Conservation (phyloP, 1,284 basidiomycete species). For the Volvariella surrecta region DNA sequence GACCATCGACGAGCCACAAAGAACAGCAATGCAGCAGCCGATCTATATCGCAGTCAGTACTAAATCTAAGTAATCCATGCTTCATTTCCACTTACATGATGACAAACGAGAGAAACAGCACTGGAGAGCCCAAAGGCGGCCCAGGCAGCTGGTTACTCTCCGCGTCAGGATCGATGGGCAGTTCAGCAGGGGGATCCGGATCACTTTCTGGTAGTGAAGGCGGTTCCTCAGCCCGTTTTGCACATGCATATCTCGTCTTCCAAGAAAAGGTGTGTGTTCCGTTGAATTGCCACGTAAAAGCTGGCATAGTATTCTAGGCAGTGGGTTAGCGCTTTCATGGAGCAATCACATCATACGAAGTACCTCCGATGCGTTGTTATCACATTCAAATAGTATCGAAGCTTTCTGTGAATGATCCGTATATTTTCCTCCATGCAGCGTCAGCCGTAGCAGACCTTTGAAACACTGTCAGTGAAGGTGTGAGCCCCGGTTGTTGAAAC, state of each 20-base stretch:
- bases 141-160: background rate
- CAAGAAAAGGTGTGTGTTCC: conserved; percentile 19
- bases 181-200: conserved; percentile 9
- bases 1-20: too few relatives aligned
- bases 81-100: too few relatives aligned
- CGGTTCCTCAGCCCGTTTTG: conserved; percentile 8
- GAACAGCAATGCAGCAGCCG: too few relatives aligned
- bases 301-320: conserved; percentile 20
- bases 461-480: too few relatives aligned
- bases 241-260: conserved; percentile 16
- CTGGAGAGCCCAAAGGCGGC: background rate
- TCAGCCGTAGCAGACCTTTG: conserved; percentile 23
- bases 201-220: conserved; percentile 11
- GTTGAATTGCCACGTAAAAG: conserved; percentile 19
- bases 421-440: conserved; percentile 32
- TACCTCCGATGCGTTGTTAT: conserved; percentile 9
- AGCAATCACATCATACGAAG: background rate
- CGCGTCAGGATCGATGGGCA: conserved; percentile 11
- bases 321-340: background rate
- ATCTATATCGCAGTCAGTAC: too few relatives aligned
- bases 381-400: conserved; percentile 31
- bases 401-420: conserved; percentile 27
- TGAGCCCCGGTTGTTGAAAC: too few relatives aligned
- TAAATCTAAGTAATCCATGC: too few relatives aligned
- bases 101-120: too few relatives aligned